These are phyloP conservation scores for Umbellularia californica DNA, from an alignment of 164 flowering plant genomes.

Conservation along the genomic window DNA sequence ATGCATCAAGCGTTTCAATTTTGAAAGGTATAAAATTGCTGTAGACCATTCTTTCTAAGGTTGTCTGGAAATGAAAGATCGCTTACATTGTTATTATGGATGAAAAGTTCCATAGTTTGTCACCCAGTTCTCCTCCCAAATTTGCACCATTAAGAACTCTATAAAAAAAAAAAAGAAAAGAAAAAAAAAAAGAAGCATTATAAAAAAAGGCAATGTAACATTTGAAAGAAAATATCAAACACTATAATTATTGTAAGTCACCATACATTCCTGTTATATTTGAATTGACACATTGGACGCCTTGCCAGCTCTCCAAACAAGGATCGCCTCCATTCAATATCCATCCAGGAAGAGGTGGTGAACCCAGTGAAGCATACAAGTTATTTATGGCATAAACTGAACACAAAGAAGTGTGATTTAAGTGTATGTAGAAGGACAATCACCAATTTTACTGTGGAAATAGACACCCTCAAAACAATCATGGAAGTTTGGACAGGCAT, in stretches of 20 bases:
- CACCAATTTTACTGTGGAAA: background rate
- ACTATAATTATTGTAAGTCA: background rate
- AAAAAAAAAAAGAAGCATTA: background rate
- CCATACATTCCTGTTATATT: constrained; percentile 63
- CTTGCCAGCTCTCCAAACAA: constrained; percentile 78
- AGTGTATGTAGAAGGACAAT: constrained; percentile 5
- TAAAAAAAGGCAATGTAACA: background rate
- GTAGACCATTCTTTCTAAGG: background rate
- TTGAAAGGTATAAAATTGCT: background rate
- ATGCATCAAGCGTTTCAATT: too few relatives aligned
- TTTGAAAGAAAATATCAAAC: background rate
- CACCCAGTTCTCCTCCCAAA: constrained; percentile 77
- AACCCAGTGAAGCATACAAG: constrained; percentile 50
- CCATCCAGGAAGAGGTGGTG: constrained; percentile 70
- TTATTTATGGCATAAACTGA: constrained; percentile 72
- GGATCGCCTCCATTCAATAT: constrained; percentile 76
- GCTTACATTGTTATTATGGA: constrained; percentile 70
- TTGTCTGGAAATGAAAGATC: background rate
- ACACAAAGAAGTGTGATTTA: background rate
- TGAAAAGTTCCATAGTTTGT: constrained; percentile 54
- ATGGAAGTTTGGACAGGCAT: background rate
- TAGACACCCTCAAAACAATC: background rate
- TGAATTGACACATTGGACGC: constrained; percentile 54
- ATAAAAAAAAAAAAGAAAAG: constrained; percentile 15
- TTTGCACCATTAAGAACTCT: constrained; percentile 74